Percentiles rank a stretch among this genome's conserved stretches.
Conservation (phyloP, 257 asterid genomes). For the Nicotiana knightiana region DNA sequence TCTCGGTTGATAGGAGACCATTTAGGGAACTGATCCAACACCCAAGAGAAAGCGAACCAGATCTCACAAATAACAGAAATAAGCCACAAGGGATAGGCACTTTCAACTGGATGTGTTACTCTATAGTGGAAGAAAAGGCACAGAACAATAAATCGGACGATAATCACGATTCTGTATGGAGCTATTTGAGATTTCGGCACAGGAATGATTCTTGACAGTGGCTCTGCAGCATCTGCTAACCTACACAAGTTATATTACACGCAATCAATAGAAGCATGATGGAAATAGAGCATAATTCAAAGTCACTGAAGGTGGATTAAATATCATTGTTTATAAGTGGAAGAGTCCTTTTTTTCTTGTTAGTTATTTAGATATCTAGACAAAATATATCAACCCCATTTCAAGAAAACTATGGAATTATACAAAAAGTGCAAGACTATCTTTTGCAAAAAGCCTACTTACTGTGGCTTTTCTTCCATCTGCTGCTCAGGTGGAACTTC, state of each 20-base stretch:
- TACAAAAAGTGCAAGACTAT: neutral
- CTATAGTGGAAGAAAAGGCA: conserved; percentile 83
- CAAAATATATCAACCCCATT: neutral
- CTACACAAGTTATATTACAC: conserved; percentile 38
- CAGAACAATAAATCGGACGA: conserved; percentile 66
- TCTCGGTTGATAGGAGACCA: conserved; percentile 85
- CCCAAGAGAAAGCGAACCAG: conserved; percentile 97
- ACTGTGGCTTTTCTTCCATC: conserved; percentile 77
- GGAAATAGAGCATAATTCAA: neutral
- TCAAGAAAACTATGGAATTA: neutral
- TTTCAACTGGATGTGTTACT: conserved; percentile 86
- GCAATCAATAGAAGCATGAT: neutral
- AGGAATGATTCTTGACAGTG: conserved; percentile 70
- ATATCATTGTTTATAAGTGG: neutral
- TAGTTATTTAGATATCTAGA: neutral
- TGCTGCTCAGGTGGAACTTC: conserved; percentile 56
- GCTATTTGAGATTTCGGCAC: conserved; percentile 66
- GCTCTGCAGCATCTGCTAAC: conserved; percentile 58
- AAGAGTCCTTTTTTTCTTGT: neutral
- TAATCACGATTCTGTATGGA: conserved; percentile 69
- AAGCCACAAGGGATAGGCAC: conserved; percentile 86
- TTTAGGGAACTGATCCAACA: conserved; percentile 96
- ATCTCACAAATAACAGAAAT: conserved; percentile 94
- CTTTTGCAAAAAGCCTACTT: conserved; percentile 20
- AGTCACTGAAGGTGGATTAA: neutral